A percentile compares a stretch with the other conserved stretches of the same genome.
Evolutionary conservation across 1,139 yeast genomes (phyloP).

Genomic region (Dujonia santamariae): DNA sequence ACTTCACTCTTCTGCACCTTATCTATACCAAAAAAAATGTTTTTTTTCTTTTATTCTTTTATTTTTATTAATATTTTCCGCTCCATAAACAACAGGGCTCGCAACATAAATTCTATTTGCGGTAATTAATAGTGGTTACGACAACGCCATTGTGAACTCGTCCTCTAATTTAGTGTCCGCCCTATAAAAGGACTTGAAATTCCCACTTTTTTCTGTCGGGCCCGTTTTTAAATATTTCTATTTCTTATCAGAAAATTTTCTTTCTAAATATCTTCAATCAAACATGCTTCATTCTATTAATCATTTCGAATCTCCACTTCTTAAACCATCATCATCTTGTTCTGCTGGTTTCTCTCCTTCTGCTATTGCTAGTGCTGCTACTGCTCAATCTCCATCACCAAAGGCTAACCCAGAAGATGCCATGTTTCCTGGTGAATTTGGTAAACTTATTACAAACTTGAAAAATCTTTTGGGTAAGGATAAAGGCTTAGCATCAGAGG

Average conservation of each 20-base stretch:
- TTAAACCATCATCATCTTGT: slow-evolving; percentile 5
- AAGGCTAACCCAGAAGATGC: slow-evolving; percentile 3
- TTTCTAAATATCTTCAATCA: no score
- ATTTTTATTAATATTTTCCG: no score
- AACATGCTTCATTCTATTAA: not conserved
- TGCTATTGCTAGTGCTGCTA: slow-evolving; percentile 3
- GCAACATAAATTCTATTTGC: slow-evolving; percentile 2
- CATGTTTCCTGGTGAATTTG: slow-evolving; percentile 22
- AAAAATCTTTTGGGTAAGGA: slow-evolving; percentile 30
- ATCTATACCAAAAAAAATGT: no score
- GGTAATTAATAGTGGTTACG: not conserved
- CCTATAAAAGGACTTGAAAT: slow-evolving; percentile 1
- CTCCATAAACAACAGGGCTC: slow-evolving; percentile 3
- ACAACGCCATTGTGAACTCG: not conserved
- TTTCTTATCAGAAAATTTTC: not conserved
- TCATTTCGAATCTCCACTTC: slow-evolving; percentile 5
- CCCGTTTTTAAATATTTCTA: not conserved
- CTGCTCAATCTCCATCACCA: slow-evolving; percentile 1
- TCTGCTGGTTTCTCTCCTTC: slow-evolving; percentile 1
- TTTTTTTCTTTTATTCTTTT: no score
- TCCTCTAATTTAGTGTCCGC: slow-evolving; percentile 2
- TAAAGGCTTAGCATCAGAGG: slow-evolving; percentile 43
- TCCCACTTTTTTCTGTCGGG: not conserved
- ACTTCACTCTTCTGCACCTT: no score
- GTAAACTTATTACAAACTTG: slow-evolving; percentile 27